Base-by-base conservation (phyloP, 1,284 basidiomycete species). In the Fistulina hepatica region DNA sequence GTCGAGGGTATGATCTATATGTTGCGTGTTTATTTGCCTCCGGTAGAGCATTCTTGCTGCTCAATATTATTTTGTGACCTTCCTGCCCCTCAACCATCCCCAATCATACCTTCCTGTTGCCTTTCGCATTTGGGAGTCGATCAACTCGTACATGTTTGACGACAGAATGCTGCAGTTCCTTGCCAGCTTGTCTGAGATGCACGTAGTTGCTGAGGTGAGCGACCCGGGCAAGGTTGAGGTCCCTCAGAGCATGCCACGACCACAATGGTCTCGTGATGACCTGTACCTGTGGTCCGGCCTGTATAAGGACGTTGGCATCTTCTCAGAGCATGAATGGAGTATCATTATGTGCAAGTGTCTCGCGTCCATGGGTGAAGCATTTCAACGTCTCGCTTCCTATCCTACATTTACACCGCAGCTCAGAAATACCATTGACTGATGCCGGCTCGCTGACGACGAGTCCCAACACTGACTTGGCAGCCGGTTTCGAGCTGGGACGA, bases 281-380 rank as follows among this genome's bases (percentile, higher is more conserved):
- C 56, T 58, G 35, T 46, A 47, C 22, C 55, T 56, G 37, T 89
- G 84, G 83, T 57, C 57, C 16, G 84, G 85, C 8, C 59, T 90
- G 17, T 78, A 73, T 57, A 82, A 81, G 54, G 84, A 88, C 50
- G 76, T 90, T 28, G 85, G 85, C 19, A 82, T 97, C 42, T 93
- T 93, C 55, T 81, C 81, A 30, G 81, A 91, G 44, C 70, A 81
- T 48, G 82, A 95, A 53, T 95, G 86, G 73, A 73, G 79, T 49
- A 72, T 82, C 44, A 67, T 97, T 52, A 94, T 95, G 88, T 83
- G 82, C 51, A 93, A 93, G 62, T 90, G 85, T 55, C 65, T 97
- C 36, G 72, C 81, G 7, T 84, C 84, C 2, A 86, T 93, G 71
- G 86, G 76, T 89, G 59, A 46, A 82, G 48, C 41, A 44, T 25